Base-by-base conservation (phyloP, 169 alveolate genomes). In the Besnoitia besnoiti region DNA sequence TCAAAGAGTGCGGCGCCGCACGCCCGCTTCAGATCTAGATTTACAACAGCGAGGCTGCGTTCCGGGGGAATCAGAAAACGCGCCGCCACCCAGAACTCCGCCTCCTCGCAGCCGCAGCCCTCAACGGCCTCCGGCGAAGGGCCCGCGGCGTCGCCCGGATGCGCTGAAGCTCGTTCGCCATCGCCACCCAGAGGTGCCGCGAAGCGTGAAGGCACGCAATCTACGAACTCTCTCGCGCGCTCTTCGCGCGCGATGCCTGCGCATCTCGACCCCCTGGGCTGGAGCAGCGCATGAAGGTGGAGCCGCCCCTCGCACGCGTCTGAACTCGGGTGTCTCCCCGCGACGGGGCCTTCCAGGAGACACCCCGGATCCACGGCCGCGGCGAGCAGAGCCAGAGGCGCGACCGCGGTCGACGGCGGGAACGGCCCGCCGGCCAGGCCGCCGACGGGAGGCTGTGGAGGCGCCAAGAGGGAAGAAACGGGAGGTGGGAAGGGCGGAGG, bases 401-500 rank as follows among this genome's bases (percentile, higher is more conserved):
- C 46, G 12, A 73, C 4, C 27, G 82, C 0, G 24, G 39, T 35
- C 46, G 82, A 2, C 3, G 82, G 82, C 82, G 47, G 47, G 44
- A 73, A 73, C 33, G 67, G 67, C 30, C 67, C 67, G 12, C 67
- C 33, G 5, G 33, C 67, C 3, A 55, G 24, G 67, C 67, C 67
- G 82, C 46, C 47, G 27, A n/a, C n/a, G 46, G 82, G 82, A 39
- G 82, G 82, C 82, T 10, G 82, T 19, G 82, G 82, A 5, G 82
- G 82, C 44, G 19, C 39, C 39, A 73, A 42, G 7, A 73, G 82
- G 7, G 14, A 2, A n/a, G 39, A 73, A 42, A 73, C 47, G n/a
- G 82, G 82, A 10, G 82, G 82, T n/a, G 82, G 82, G n/a, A 73
- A 73, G 46, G 82, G 27, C 44, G 46, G 82, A 39, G 46, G 46